These are phyloP conservation scores for Wallemia mellicola DNA, from an alignment of 1,284 basidiomycete genomes.

Conservation along the genomic window DNA sequence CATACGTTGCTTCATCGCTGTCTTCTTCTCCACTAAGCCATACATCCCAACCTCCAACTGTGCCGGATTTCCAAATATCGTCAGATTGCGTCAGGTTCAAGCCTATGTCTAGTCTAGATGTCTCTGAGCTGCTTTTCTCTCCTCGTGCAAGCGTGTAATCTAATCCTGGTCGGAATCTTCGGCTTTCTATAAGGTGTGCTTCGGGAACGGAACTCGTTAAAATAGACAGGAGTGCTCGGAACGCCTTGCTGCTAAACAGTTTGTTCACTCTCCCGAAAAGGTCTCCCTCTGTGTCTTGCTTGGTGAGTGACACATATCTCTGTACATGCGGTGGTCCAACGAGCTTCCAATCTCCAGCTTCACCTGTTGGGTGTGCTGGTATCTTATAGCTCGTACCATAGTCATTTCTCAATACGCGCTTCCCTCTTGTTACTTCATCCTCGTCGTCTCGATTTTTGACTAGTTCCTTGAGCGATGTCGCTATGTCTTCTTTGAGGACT, in stretches of 20 bases:
- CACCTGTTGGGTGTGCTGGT: constrained; percentile 28
- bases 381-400: constrained; percentile 18
- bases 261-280: constrained; percentile 28
- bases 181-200: constrained; percentile 39
- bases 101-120: constrained; percentile 56
- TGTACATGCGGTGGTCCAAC: constrained; percentile 79
- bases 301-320: constrained; percentile 43
- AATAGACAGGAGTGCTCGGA: constrained; percentile 62
- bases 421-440: constrained; percentile 26
- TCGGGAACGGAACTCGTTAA: constrained; percentile 49
- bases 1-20: constrained; percentile 23
- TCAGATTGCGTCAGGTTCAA: constrained; percentile 45
- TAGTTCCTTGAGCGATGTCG: constrained; percentile 31
- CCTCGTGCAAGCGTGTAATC: constrained; percentile 87
- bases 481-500: constrained; percentile 38
- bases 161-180: constrained; percentile 68
- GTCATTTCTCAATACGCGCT: constrained; percentile 12
- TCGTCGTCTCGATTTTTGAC: constrained; percentile 31
- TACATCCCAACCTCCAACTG: not conserved
- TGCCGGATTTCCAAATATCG: not conserved
- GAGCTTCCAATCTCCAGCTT: constrained; percentile 32
- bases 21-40: constrained; percentile 12
- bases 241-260: constrained; percentile 52
- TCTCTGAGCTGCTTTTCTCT: constrained; percentile 29
- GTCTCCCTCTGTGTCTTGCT: constrained; percentile 15